These are phyloP conservation scores for Spiraea crenata DNA, from an alignment of 331 rosid species.

Conservation along the genomic window DNA sequence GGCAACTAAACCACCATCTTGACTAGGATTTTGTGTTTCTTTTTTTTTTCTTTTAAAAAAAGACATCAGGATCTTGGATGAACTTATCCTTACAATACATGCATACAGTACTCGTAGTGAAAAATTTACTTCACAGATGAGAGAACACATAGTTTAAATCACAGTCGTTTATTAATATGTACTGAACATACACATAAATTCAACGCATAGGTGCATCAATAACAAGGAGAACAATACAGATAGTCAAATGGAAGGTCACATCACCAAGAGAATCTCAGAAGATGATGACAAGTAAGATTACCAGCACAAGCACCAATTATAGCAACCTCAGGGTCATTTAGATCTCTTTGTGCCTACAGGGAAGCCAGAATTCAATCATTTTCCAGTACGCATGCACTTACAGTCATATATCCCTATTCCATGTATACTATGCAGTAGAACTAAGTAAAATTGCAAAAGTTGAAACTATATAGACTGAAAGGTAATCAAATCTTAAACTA, in stretches of 20 bases:
- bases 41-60: neutral
- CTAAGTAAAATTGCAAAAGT: neutral
- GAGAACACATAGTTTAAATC: neutral
- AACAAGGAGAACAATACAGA: neutral
- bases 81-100: neutral
- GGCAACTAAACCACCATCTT: neutral
- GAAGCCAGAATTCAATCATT: neutral
- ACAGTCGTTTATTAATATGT: too few species aligned
- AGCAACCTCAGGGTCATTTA: slow-evolving; percentile 78
- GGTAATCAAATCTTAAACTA: neutral
- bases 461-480: neutral
- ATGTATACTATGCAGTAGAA: neutral
- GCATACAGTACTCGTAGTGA: neutral
- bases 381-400: neutral
- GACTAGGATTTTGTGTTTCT: neutral
- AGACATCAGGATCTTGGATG: neutral
- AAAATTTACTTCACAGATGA: neutral
- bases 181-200: neutral
- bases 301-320: slow-evolving; percentile 86
- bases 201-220: neutral
- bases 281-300: slow-evolving; percentile 13
- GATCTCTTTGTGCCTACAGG: slow-evolving; percentile 70
- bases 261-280: neutral
- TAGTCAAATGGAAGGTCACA: neutral
- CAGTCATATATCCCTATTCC: neutral